Evolutionary conservation across 1,284 basidiomycete genomes (phyloP).

Genomic region (Apiotrichum veenhuisii): DNA sequence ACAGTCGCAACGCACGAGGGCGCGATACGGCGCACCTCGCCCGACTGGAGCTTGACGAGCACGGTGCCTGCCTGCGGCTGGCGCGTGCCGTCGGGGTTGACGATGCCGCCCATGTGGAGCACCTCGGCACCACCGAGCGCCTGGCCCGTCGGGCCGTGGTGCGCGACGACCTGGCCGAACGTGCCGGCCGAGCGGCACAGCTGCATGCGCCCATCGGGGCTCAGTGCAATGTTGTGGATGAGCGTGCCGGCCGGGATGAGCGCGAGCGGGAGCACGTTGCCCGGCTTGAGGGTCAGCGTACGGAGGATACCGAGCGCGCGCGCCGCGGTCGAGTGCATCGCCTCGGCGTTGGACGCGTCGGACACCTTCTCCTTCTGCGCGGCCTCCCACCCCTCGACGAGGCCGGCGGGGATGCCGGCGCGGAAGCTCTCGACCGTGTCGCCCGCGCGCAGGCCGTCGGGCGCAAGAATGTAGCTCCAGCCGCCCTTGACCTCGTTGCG

Average conservation of each 20-base stretch:
- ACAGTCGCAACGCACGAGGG: conserved; percentile 83
- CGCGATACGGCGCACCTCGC: conserved; percentile 84
- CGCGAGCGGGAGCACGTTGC: conserved; percentile 87
- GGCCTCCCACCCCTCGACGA: conserved; percentile 63
- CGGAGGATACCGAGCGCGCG: conserved; percentile 79
- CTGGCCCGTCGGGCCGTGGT: conserved; percentile 54
- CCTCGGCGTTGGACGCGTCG: conserved; percentile 48
- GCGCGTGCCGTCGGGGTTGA: conserved; percentile 23
- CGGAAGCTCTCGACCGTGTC: conserved; percentile 86
- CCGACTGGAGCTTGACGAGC: conserved; percentile 83
- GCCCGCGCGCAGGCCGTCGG: conserved; percentile 82
- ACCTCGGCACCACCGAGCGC: conserved; percentile 41
- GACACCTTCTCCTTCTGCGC: conserved; percentile 8
- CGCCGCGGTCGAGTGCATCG: conserved; percentile 48
- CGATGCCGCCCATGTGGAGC: conserved; percentile 34
- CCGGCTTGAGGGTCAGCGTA: conserved; percentile 77
- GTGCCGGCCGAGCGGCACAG: conserved; percentile 88
- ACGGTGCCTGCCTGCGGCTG: conserved; percentile 36
- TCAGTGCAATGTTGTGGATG: conserved; percentile 80
- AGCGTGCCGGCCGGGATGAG: conserved; percentile 89
- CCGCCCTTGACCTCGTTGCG: conserved; percentile 43
- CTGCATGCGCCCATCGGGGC: conserved; percentile 70
- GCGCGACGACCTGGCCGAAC: conserved; percentile 74
- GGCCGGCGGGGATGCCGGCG: conserved; percentile 69
- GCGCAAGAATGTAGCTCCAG: conserved; percentile 82